Base-by-base conservation (phyloP, 768 basidiomycete species). In the Leccinum variicolor region DNA sequence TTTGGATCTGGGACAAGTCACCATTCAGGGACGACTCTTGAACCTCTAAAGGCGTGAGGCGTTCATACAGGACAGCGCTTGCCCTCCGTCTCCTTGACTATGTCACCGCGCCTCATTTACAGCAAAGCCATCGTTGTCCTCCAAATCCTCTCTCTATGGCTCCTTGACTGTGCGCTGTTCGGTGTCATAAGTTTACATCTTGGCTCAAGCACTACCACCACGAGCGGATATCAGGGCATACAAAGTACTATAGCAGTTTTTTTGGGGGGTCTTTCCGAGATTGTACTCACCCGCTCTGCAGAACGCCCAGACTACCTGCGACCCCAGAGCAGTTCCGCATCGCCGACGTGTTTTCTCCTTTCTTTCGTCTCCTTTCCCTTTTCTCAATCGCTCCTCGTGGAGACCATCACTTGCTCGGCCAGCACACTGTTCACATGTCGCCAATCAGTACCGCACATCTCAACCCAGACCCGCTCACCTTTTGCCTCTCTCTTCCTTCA, bases 371-470 rank as follows among this genome's bases (percentile, higher is more conserved):
- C 11, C 58, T 87, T 13, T 71, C 79, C 4, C 64, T 76, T 8
- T 70, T 80, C 19, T 66, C 65, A 45, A 69, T 77, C 43, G 68
- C 64, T 17, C 21, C 50, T 25, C 66, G 72, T 1, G 77, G 75
- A 43, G 86, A 90, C 60, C 69, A 75, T 4, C 86, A 91, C 68
- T 75, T 92, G 11, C 81, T 85, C 31, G 95, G 95, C 31, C 88
- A 94, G 70, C 92, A 95, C 67, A 94, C 92, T 0, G 89, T 98
- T 52, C 85, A 89, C 62, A 87, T 95, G 82, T 92, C 92, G 0
- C 94, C 94, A 10, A 93, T 92, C 64, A 92, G 93, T 69, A 96
- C 94, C 3, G 95, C 94, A 4, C 86, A 88, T 21, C 77, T 98
- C 46, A 95, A 96, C 64, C 92, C 92, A 11, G 78, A 87, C 57